Base-by-base conservation (phyloP, 768 basidiomycete species). In the Suillus alpinus region DNA sequence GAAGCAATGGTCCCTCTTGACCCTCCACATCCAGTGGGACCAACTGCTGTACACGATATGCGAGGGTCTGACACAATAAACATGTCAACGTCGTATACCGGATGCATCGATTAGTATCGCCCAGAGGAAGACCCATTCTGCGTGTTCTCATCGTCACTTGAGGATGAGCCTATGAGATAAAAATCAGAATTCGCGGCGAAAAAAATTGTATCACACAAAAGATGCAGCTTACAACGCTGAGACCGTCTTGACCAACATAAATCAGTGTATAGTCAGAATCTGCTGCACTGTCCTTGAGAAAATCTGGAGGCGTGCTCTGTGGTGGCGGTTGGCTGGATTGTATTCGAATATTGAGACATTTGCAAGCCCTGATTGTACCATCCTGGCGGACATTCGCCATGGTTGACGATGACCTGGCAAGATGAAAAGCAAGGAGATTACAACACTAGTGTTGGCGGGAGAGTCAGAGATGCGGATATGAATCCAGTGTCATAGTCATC, bases 311-410 rank as follows among this genome's bases (percentile, higher is more conserved):
- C n/a, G 75, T 64, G 41, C 56, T 62, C 26, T 60, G 20, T 4
- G 55, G 56, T 4, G 73, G 75, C 31, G 72, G 72, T 9, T 78
- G 70, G 47, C 71, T 75, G 6, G 26, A 29, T 18, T 26, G 23
- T 62, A 91, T 81, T 63, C 82, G 83, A 50, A 92, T 79, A 68
- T 92, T 92, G 61, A 92, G 82, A 66, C 90, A 92, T 69, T 76
- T 81, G 73, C 90, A 92, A 58, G 89, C 79, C 74, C 80, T 84
- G 39, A 63, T 63, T 29, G 57, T 65, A 52, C 20, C 41, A 60
- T 65, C 64, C 26, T 62, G 60, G 62, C 58, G 61, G 51, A 60
- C 44, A 37, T 70, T 62, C 63, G 65, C 61, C 73, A 75, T 75
- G 36, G 58, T 40, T 4, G 59, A 59, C 59, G 61, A 49, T 50